phyloP scores from a whole-genome alignment of 768 basidiomycete genomes.

The Kwoniella sp. region DNA sequence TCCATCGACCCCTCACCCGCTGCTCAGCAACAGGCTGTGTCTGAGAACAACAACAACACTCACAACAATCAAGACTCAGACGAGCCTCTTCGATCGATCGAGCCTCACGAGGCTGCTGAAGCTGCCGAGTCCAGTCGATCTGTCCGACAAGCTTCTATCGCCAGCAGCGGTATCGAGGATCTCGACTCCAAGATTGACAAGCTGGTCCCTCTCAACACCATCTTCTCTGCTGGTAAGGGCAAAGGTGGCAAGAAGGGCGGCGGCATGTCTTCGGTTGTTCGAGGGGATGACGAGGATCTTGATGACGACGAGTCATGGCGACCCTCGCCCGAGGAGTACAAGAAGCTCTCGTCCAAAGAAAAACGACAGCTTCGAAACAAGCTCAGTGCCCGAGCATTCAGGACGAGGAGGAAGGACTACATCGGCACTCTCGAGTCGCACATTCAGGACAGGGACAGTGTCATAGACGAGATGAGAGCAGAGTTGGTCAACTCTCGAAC shows the following conservation, averaged over 20 bases:
- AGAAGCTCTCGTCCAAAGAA: constrained; percentile 92
- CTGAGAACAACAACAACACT: constrained; percentile 3
- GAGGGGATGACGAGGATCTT: constrained; percentile 50
- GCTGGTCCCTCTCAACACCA: constrained; percentile 45
- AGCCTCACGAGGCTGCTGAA: constrained; percentile 25
- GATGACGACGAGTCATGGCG: constrained; percentile 56
- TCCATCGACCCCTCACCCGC: constrained; percentile 6
- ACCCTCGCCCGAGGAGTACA: constrained; percentile 78
- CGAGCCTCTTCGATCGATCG: constrained; percentile 35
- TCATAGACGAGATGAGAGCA: constrained; percentile 81
- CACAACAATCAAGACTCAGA: constrained; percentile 20
- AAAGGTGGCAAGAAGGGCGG: constrained; percentile 58
- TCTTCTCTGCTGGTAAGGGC: constrained; percentile 55
- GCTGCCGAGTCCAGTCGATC: constrained; percentile 16
- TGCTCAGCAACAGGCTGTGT: constrained; percentile 1
- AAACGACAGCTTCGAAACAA: constrained; percentile 96
- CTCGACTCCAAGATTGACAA: constrained; percentile 32
- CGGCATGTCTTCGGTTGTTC: constrained; percentile 53
- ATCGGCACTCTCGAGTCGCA: constrained; percentile 91
- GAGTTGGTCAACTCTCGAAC: constrained; percentile 77
- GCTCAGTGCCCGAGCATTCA: constrained; percentile 91
- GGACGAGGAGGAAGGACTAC: constrained; percentile 95
- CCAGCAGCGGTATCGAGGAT: constrained; percentile 26
- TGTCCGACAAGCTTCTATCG: constrained; percentile 23
- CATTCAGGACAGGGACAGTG: constrained; percentile 85